Base-by-base conservation (phyloP, 305 asterid species). In the Withania somnifera region DNA sequence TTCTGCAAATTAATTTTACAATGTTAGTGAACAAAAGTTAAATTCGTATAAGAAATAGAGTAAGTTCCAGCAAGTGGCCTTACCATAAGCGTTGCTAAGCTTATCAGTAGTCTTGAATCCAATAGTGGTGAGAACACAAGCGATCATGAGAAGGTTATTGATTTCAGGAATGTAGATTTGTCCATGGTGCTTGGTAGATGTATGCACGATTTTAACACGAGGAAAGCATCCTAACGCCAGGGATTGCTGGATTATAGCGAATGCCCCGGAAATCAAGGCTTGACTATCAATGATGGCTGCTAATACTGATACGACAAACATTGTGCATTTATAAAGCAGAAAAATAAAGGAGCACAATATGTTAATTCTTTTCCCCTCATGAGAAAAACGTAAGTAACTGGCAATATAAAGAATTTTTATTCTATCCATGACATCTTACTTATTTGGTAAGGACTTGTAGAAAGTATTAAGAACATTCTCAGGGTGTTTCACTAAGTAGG, bases 71-170 rank as follows among this genome's bases (percentile, higher is more conserved):
- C 7, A 45, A 71, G 19, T 42, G 5, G 79, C 78, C 57, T 45
- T 87, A 91, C 98, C 98, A 40, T 93, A 94, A 13, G 98, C 98
- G 80, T 94, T 90, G 84, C 97, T 88, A 1, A 93, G 87, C 24
- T 89, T 68, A 0, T 22, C 47, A 0, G 93, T 87, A 1, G 89
- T 86, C 45, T 57, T 87, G 53, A 90, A 92, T 11, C 84, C 91
- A 3, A 90, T 7, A 7, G 95, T 92, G 50, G 89, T 89, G 2
- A 77, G 67, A 64, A 94, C 84, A 64, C 95, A 93, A 78, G 92
- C 91, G 1, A 90, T 0, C 98, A 93, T 93, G 14, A 93, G 79
- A 77, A 92, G 82, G 84, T 88, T 91, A 66, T 91, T 93, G 76
- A 93, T 58, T 54, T 92, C 97, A 0, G 97, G 98, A 14, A 91